Evolutionary conservation across 2,329 filamentous ascomycete genomes (phyloP).

Genomic region (Didymella exigua): DNA sequence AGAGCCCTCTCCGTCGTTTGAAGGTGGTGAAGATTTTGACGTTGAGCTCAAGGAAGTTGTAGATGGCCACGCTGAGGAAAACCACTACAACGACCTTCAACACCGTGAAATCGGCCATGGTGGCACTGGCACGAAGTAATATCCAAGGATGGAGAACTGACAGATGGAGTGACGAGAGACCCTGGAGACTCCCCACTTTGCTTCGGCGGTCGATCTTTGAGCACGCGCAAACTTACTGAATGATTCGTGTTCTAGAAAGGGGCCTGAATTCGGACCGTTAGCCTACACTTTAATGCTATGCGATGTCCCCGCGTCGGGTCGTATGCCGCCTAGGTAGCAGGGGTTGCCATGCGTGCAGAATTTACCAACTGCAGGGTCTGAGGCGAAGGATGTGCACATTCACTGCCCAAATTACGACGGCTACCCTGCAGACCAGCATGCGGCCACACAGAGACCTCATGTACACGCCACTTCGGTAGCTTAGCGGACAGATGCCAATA

Average conservation of each 20-base stretch:
- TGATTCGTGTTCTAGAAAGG: slow-evolving; percentile 11
- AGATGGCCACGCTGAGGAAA: slow-evolving; percentile 38
- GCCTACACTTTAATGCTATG: slow-evolving; percentile 2
- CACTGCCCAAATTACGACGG: no score
- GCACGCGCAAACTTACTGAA: neutral
- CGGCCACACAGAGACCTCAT: no score
- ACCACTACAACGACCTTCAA: slow-evolving; percentile 20
- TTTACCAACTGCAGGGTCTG: no score
- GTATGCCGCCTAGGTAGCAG: no score
- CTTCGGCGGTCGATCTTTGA: slow-evolving; percentile 4
- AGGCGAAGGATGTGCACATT: no score
- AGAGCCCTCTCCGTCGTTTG: slow-evolving; percentile 52
- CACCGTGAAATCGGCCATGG: slow-evolving; percentile 9
- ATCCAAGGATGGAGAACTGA: neutral
- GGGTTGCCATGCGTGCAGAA: no score
- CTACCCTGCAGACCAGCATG: no score
- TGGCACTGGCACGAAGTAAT: slow-evolving; percentile 4
- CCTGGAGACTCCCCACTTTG: slow-evolving; percentile 1
- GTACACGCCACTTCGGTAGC: slow-evolving; percentile 13
- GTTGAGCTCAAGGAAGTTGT: slow-evolving; percentile 51
- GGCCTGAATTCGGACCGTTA: slow-evolving; percentile 11
- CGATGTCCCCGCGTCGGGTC: no score
- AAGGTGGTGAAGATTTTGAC: slow-evolving; percentile 54
- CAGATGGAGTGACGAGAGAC: neutral
- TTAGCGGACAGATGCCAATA: neutral